Evolutionary conservation across 352 stramenopile genomes (phyloP), one percentile per base, ranked within the genome.

Genomic region (Phytopythium chamaehyphon): DNA sequence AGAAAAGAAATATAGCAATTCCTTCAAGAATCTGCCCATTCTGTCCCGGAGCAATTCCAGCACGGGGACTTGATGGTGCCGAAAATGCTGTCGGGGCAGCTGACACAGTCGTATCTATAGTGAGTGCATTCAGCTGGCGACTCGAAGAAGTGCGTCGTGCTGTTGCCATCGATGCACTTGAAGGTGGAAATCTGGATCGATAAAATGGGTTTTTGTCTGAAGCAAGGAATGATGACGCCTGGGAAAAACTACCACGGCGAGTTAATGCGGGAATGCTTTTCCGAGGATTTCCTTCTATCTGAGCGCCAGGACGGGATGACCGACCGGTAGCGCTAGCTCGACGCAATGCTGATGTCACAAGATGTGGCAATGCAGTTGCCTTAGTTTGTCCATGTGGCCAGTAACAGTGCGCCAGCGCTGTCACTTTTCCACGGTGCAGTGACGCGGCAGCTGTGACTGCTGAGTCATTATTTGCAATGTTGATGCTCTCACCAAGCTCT

Each of bases 201-300:
- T 83, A 76, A 36, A 90, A 90, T 2, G 68, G 80, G 33, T 88
- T 90, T 49, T 71, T 76, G 21, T 82, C 64, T 2, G 64, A 76
- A 42, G 65, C 59, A n/a, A 88, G 57, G 33, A 52, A 64, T n/a
- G 63, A 67, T 18, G 73, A 43, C 2, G 33, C 2, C 18, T 51
- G 47, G 1, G 35, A 12, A 2, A 52, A 40, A 18, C 33, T 44
- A 2, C 33, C 47, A 24, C 47, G 47, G 14, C 47, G 47, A 0
- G 18, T 16, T 24, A 40, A n/a, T 1, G 19, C 42, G 12, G 19
- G 62, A 9, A 66, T 63, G 15, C 59, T 54, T 10, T 62, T 39
- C 9, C 33, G 40, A 12, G 19, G 11, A 6, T 12, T 53, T 10
- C 14, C 28, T 36, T 47, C 57, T 26, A 21, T 11, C 6, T 35